Evolutionary conservation across 257 asterid genomes (phyloP).

Genomic region (Schizonepeta tenuifolia): DNA sequence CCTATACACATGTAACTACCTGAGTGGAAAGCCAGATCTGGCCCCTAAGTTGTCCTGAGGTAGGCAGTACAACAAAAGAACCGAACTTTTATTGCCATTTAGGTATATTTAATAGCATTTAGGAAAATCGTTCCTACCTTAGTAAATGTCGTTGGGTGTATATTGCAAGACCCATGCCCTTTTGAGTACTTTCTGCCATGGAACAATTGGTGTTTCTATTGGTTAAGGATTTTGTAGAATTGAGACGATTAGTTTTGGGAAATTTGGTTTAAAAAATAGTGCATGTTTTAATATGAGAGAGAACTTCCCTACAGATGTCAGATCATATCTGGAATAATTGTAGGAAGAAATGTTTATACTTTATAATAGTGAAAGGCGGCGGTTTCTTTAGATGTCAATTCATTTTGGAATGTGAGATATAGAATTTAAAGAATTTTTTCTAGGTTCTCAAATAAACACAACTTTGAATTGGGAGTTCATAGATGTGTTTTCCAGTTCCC

Average conservation of each 20-base stretch:
- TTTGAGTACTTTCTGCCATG: not conserved
- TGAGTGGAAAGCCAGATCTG: not conserved
- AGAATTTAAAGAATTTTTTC: not conserved
- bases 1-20: not conserved
- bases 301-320: no score
- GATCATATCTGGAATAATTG: not conserved
- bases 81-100: not conserved
- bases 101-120: not conserved
- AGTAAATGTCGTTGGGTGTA: not conserved
- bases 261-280: not conserved
- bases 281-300: not conserved
- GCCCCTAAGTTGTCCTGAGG: constrained; percentile 5
- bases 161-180: not conserved
- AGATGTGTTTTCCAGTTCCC: not conserved
- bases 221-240: no score
- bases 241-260: not conserved
- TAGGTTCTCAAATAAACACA: not conserved
- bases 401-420: not conserved
- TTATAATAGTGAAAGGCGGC: no score
- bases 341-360: not conserved
- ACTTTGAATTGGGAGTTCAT: not conserved
- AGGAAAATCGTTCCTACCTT: not conserved
- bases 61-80: not conserved
- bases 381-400: not conserved
- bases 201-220: not conserved